Evolutionary conservation across 371 early-diverging fungal genomes (phyloP).

Genomic region (Choanephora cucurbitarum): DNA sequence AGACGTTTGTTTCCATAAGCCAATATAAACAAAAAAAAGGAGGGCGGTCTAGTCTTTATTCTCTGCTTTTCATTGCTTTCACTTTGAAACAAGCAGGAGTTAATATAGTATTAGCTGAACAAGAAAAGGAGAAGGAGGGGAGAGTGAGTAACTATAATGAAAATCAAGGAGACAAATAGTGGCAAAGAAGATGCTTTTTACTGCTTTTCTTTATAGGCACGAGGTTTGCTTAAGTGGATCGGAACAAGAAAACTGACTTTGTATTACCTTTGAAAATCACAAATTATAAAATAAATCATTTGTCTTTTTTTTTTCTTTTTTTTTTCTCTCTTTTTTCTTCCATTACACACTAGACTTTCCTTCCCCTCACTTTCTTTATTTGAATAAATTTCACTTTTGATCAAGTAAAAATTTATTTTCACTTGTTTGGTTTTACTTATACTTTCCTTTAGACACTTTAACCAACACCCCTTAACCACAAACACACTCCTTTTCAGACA

Average conservation of each 20-base stretch:
- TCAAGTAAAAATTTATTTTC: not conserved
- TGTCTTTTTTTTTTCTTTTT: not conserved
- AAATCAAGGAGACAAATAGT: not conserved
- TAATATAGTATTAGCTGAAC: too few species aligned
- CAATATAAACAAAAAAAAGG: too few species aligned
- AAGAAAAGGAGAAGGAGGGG: not conserved
- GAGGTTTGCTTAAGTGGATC: not conserved
- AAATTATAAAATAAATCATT: not conserved
- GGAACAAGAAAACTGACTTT: not conserved
- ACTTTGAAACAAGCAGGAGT: too few species aligned
- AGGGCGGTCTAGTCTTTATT: too few species aligned
- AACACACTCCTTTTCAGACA: not conserved
- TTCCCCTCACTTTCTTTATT: not conserved
- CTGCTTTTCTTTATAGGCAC: not conserved
- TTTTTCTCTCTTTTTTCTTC: not conserved
- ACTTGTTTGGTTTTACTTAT: not conserved
- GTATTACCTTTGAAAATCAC: not conserved
- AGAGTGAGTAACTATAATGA: not conserved
- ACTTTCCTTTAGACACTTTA: not conserved
- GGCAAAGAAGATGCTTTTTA: not conserved
- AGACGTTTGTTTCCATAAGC: too few species aligned
- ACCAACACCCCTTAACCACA: not conserved
- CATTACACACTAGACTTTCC: too few species aligned
- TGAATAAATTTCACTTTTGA: slow-evolving; percentile 1
- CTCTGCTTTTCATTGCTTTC: too few species aligned